Base-by-base conservation (phyloP, 768 basidiomycete genomes). In the Hygrophoropsis aurantiaca region DNA sequence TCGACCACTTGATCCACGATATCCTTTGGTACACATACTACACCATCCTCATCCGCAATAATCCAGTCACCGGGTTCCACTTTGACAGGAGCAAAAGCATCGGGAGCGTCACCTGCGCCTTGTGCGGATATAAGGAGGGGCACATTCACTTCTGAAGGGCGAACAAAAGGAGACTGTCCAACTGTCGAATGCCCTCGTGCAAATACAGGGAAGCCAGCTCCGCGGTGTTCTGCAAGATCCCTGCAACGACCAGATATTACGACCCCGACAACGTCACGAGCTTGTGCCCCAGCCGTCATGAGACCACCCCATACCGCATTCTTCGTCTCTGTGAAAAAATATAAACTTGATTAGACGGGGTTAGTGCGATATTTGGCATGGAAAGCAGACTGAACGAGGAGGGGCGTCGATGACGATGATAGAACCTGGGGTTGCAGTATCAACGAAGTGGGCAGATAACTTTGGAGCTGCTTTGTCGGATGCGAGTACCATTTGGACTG, bases 241-340 rank as follows among this genome's bases (percentile, higher is more conserved):
- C 94, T 79, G 67, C 87, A 90, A 13, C 90, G 80, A 9, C 90
- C 90, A 36, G 85, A 88, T 49, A 95, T 85, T 34, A 95, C 72
- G 38, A 87, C 90, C 10, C 90, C 93, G 19, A 72, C 70, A 11
- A 82, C 84, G 16, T 78, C 78, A 46, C 84, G 81, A 11, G 80
- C 78, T 58, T 82, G 79, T 1, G 92, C 92, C 18, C 90, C 90
- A 0, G 89, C 87, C 10, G 90, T 84, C 91, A 93, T 91, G 40
- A 91, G 80, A 16, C 93, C 92, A 19, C 93, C 92, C 93, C 93
- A 95, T 5, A 92, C 88, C 4, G 91, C 90, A 56, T 83, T 87
- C 65, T 85, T 86, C 21, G 75, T 70, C 46, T 82, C 89, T 85
- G 61, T 38, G 13, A 35, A 41, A 24, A 20, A 21, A 27, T 39